Evolutionary conservation across 1,139 yeast species (phyloP).

Genomic region (Pichia cactophila): DNA sequence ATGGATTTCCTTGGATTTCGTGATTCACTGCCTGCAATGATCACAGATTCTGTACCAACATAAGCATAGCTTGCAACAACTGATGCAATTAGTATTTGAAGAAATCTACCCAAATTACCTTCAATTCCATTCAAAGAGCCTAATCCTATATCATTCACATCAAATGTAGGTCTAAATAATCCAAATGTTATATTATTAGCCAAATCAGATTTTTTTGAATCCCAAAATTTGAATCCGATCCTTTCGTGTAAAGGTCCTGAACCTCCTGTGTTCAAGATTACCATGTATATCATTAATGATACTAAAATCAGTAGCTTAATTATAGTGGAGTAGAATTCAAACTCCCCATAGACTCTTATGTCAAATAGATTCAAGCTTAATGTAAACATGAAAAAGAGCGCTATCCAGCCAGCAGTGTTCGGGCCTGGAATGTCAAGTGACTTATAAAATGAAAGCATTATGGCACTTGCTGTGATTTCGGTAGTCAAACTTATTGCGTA

Average conservation of each 20-base stretch:
- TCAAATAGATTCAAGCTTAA: slow-evolving; percentile 50
- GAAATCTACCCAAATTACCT: slow-evolving; percentile 57
- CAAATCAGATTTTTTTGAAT: slow-evolving; percentile 40
- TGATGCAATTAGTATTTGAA: slow-evolving; percentile 57
- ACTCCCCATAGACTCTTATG: slow-evolving; percentile 67
- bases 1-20: slow-evolving; percentile 71
- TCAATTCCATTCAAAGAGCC: slow-evolving; percentile 46
- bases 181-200: slow-evolving; percentile 53
- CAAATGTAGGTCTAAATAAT: slow-evolving; percentile 63
- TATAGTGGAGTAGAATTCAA: slow-evolving; percentile 58
- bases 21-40: slow-evolving; percentile 83
- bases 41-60: slow-evolving; percentile 76
- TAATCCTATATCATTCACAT: slow-evolving; percentile 46
- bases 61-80: slow-evolving; percentile 65
- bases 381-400: slow-evolving; percentile 41
- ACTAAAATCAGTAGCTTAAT: slow-evolving; percentile 50
- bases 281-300: slow-evolving; percentile 55
- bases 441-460: slow-evolving; percentile 62
- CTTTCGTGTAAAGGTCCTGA: slow-evolving; percentile 30
- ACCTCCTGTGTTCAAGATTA: slow-evolving; percentile 52
- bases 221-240: slow-evolving; percentile 67
- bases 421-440: slow-evolving; percentile 42
- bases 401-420: slow-evolving; percentile 60
- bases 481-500: slow-evolving; percentile 71
- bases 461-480: slow-evolving; percentile 73